Evolutionary conservation across 495 filamentous ascomycete genomes (phyloP).

Genomic region (Hypoxylon perforatum): DNA sequence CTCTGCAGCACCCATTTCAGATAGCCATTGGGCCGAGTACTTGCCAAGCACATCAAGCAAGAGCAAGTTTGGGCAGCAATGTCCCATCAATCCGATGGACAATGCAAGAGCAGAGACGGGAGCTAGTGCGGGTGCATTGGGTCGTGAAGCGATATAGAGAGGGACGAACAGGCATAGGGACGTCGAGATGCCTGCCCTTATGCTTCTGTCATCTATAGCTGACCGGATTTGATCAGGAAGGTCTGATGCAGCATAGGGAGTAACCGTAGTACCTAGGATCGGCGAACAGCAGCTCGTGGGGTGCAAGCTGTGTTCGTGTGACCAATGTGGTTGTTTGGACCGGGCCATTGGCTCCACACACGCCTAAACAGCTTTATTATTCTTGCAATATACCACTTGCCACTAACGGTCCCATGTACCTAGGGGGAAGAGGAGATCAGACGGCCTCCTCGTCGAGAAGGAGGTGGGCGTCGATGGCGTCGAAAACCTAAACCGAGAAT

Average conservation of each 20-base stretch:
- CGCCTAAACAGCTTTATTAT: constrained; percentile 49
- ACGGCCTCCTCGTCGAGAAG: constrained; percentile 64
- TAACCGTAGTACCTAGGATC: constrained; percentile 46
- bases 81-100: constrained; percentile 36
- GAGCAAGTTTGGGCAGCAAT: constrained; percentile 44
- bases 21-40: constrained; percentile 37
- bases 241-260: constrained; percentile 40
- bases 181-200: constrained; percentile 39
- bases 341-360: constrained; percentile 51
- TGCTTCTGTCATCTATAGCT: constrained; percentile 40
- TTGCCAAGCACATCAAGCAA: constrained; percentile 39
- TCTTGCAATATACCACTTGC: constrained; percentile 48
- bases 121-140: constrained; percentile 43
- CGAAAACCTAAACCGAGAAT: constrained; percentile 36
- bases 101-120: constrained; percentile 41
- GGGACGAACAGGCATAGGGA: constrained; percentile 29
- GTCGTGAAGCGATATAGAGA: constrained; percentile 31
- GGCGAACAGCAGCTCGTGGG: constrained; percentile 50
- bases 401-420: constrained; percentile 44
- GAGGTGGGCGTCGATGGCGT: constrained; percentile 38
- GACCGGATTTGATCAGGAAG: constrained; percentile 40
- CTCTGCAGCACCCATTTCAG: constrained; percentile 37
- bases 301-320: constrained; percentile 48
- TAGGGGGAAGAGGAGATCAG: constrained; percentile 49
- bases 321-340: constrained; percentile 49